Evolutionary conservation across 768 basidiomycete species (phyloP).

Genomic region (Candolleomyces aberdarensis): DNA sequence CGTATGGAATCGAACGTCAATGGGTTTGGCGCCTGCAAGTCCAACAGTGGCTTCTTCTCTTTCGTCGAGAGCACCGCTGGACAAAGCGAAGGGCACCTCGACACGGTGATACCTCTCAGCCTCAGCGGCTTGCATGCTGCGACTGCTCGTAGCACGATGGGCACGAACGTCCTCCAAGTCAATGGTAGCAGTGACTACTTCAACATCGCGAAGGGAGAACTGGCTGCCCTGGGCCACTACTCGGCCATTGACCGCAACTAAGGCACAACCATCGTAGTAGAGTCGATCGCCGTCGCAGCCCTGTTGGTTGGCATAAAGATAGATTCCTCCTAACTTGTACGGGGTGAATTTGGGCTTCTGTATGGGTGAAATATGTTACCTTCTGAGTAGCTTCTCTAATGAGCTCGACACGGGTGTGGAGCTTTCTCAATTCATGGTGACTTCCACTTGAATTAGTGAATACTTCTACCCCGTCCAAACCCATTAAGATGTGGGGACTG

Average conservation of each 20-base stretch:
- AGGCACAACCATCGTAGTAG: conserved; percentile 96
- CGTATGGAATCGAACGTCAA: conserved; percentile 68
- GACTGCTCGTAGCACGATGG: conserved; percentile 78
- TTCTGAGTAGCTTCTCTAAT: conserved; percentile 97
- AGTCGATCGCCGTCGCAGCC: conserved; percentile 97
- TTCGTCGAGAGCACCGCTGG: conserved; percentile 70
- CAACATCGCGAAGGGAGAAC: conserved; percentile 93
- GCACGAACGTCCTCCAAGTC: conserved; percentile 97
- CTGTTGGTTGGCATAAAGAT: conserved; percentile 98
- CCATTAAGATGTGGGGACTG: conserved; percentile 97
- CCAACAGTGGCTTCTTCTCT: conserved; percentile 48
- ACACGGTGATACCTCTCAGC: conserved; percentile 77
- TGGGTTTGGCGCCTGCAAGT: conserved; percentile 32
- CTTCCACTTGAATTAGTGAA: conserved; percentile 99
- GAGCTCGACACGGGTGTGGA: conserved; percentile 85
- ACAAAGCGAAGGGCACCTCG: conserved; percentile 77
- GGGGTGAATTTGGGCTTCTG: conserved; percentile 1
- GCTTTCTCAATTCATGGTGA: conserved; percentile 97
- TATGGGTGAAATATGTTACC: conserved; percentile 36
- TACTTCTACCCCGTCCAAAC: conserved; percentile 97
- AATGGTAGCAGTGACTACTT: conserved; percentile 92
- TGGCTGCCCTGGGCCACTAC: conserved; percentile 95
- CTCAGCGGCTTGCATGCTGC: conserved; percentile 86
- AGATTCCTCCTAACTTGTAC: conserved; percentile 86
- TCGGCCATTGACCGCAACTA: conserved; percentile 93